Evolutionary conservation across 805 yeast species (phyloP).

Genomic region (Cyberlindnera subsufficiens): DNA sequence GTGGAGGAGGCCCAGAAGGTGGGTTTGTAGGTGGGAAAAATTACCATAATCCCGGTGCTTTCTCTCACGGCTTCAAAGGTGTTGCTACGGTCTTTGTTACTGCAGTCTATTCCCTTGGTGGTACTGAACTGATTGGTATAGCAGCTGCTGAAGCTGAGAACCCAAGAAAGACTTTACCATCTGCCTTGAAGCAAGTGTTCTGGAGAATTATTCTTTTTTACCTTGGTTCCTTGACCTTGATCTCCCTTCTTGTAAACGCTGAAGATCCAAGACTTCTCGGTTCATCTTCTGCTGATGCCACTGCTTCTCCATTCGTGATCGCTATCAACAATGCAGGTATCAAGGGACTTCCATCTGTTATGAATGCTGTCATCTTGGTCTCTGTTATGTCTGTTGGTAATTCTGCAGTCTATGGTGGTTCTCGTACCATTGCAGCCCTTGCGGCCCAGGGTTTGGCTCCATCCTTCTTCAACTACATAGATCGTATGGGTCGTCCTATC

Average conservation of each 20-base stretch:
- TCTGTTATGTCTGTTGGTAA: slow-evolving; percentile 43
- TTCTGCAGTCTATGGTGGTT: slow-evolving; percentile 51
- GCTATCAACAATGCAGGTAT: slow-evolving; percentile 34
- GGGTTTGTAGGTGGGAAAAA: slow-evolving; percentile 39
- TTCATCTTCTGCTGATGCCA: slow-evolving; percentile 23
- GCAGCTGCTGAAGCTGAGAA: slow-evolving; percentile 44
- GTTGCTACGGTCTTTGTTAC: slow-evolving; percentile 48
- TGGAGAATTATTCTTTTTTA: slow-evolving; percentile 49
- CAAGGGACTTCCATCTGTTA: slow-evolving; percentile 31
- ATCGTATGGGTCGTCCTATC: slow-evolving; percentile 45
- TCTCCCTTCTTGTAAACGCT: slow-evolving; percentile 44
- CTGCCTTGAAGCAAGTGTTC: slow-evolving; percentile 49
- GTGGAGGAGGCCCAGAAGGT: slow-evolving; percentile 43
- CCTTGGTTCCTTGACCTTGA: slow-evolving; percentile 36
- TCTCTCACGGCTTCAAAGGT: slow-evolving; percentile 52
- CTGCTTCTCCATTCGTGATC: slow-evolving; percentile 45
- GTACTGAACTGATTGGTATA: slow-evolving; percentile 46
- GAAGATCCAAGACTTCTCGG: slow-evolving; percentile 30
- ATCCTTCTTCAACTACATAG: slow-evolving; percentile 34
- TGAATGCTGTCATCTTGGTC: slow-evolving; percentile 35
- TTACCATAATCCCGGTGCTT: slow-evolving; percentile 57
- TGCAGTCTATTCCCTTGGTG: slow-evolving; percentile 50
- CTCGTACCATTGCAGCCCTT: slow-evolving; percentile 45
- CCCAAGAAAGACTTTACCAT: slow-evolving; percentile 43
- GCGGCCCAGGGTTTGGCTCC: slow-evolving; percentile 44